These are phyloP conservation scores for Coniochaeta sp. DNA, from an alignment of 2,329 filamentous ascomycete species.

Conservation along the genomic window DNA sequence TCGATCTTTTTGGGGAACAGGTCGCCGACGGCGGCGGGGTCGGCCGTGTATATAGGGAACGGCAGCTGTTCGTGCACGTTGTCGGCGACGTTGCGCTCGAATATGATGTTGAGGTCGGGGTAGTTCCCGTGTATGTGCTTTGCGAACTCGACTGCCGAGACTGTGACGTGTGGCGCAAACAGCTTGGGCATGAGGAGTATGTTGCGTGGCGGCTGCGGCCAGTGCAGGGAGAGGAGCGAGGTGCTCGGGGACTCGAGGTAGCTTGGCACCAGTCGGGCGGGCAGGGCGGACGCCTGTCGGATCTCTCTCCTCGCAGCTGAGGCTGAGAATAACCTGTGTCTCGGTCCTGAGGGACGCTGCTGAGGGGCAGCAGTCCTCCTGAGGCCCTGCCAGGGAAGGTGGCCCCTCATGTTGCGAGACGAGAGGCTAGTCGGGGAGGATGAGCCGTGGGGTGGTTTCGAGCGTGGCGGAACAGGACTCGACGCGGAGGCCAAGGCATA, in stretches of 20 bases:
- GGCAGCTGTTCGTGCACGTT: constrained; percentile 63
- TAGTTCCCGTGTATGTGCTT: constrained; percentile 76
- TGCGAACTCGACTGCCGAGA: constrained; percentile 47
- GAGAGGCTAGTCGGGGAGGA: neutral
- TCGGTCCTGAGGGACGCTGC: neutral
- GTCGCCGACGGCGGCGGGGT: constrained; percentile 31
- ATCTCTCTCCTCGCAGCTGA: constrained; percentile 38
- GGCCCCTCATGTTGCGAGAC: neutral
- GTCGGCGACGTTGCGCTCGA: constrained; percentile 69
- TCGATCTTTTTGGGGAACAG: constrained; percentile 75
- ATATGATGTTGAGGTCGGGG: constrained; percentile 70
- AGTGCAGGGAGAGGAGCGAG: constrained; percentile 47
- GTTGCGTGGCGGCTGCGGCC: constrained; percentile 47
- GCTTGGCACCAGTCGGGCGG: constrained; percentile 50
- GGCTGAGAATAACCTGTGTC: constrained; percentile 33
- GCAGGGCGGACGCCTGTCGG: constrained; percentile 40
- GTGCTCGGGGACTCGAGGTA: constrained; percentile 54
- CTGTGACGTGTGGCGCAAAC: constrained; percentile 43
- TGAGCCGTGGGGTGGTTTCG: neutral
- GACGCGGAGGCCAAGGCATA: neutral
- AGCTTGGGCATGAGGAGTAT: constrained; percentile 53
- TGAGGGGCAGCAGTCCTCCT: neutral
- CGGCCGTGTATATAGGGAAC: constrained; percentile 65
- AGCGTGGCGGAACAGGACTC: neutral
- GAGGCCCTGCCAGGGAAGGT: neutral